These are phyloP conservation scores for Heimioporus sp. DNA, from an alignment of 768 basidiomycete genomes.

Conservation along the genomic window DNA sequence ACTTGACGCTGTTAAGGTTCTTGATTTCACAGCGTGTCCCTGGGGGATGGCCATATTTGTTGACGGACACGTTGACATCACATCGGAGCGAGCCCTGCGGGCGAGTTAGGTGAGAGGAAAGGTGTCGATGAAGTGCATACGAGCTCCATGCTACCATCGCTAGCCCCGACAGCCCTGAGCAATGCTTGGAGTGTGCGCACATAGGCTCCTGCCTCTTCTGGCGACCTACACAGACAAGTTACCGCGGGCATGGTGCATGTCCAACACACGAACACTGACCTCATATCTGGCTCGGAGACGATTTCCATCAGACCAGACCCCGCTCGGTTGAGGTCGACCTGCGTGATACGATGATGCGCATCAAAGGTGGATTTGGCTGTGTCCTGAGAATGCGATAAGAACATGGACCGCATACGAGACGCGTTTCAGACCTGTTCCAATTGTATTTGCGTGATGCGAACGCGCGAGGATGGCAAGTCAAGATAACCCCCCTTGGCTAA, in stretches of 20 bases:
- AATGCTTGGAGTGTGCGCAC: constrained; percentile 80
- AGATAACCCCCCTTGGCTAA: constrained; percentile 70
- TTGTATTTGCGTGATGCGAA: constrained; percentile 94
- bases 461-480: constrained; percentile 41
- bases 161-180: constrained; percentile 79
- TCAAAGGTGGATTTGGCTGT: constrained; percentile 82
- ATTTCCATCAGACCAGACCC: constrained; percentile 93
- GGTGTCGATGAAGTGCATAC: constrained; percentile 39
- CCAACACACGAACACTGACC: constrained; percentile 33
- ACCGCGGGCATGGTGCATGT: too few relatives aligned
- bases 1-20: constrained; percentile 90
- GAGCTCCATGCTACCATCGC: constrained; percentile 97
- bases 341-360: constrained; percentile 46
- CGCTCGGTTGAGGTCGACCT: constrained; percentile 88
- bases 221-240: constrained; percentile 42
- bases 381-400: constrained; percentile 51
- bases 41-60: constrained; percentile 55
- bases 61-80: constrained; percentile 94
- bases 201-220: constrained; percentile 89
- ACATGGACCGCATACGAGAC: not conserved
- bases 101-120: constrained; percentile 1
- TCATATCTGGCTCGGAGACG: constrained; percentile 90
- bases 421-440: constrained; percentile 75
- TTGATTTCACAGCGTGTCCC: constrained; percentile 95
- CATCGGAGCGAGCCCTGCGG: constrained; percentile 87